Percentiles rank a stretch among this genome's conserved stretches.
Evolutionary conservation across 2,329 filamentous ascomycete species (phyloP).

Genomic region (Elsinoe ampelina): DNA sequence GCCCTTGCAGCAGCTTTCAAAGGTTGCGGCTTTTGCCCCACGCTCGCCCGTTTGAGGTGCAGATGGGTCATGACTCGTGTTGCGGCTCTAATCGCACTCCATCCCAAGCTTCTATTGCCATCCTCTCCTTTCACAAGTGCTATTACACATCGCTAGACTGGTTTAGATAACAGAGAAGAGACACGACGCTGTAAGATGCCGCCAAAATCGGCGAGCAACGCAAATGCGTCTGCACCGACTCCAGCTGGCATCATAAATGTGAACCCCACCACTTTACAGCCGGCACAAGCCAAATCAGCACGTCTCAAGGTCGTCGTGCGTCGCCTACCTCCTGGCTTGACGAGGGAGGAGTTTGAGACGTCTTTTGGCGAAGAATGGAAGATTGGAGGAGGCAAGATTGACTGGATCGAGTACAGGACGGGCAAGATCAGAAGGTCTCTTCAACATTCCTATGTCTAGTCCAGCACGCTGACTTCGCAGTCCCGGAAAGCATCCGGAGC

Average conservation of each 20-base stretch:
- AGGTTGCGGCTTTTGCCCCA: neutral
- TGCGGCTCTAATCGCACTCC: neutral
- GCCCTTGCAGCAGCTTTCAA: neutral
- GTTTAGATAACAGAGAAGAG: neutral
- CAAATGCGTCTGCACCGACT: slow-evolving; percentile 18
- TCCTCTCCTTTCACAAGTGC: neutral
- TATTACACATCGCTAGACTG: neutral
- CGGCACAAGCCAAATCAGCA: slow-evolving; percentile 31
- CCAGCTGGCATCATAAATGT: slow-evolving; percentile 20
- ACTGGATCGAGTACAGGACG: slow-evolving; percentile 66
- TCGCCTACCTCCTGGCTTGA: slow-evolving; percentile 77
- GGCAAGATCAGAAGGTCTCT: slow-evolving; percentile 66
- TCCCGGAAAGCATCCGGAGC: slow-evolving; percentile 74
- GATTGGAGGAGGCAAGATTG: slow-evolving; percentile 67
- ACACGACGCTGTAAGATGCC: neutral
- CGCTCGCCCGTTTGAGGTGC: neutral
- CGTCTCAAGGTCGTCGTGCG: slow-evolving; percentile 80
- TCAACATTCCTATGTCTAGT: neutral
- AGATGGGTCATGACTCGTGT: neutral
- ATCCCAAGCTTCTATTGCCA: neutral
- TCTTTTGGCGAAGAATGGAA: slow-evolving; percentile 75
- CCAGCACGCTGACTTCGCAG: slow-evolving; percentile 34
- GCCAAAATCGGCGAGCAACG: neutral
- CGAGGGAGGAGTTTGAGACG: slow-evolving; percentile 63
- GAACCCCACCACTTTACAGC: slow-evolving; percentile 24